Conservation (phyloP, 2,329 filamentous ascomycete species). For the Tolypocladium album region DNA sequence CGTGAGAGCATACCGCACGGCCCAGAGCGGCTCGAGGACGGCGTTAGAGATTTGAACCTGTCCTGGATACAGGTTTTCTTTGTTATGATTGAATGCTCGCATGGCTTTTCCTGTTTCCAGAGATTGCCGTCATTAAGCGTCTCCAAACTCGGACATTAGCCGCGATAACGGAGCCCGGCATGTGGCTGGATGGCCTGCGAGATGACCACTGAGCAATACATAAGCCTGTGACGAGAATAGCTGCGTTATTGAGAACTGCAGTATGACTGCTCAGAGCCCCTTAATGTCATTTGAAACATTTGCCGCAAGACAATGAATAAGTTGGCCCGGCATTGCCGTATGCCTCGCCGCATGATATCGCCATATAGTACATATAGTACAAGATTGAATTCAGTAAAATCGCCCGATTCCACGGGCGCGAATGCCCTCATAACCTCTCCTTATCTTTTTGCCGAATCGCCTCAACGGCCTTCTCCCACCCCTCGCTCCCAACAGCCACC, state of each 20-base stretch:
- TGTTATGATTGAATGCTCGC: not conserved
- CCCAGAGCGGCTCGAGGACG: not conserved
- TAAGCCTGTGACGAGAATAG: not conserved
- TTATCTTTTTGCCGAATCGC: conserved; percentile 38
- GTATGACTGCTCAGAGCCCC: not conserved
- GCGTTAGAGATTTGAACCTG: not conserved
- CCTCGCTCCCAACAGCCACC: conserved; percentile 39
- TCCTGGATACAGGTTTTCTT: not conserved
- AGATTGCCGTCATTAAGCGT: too few species aligned
- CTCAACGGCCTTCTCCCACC: conserved; percentile 42
- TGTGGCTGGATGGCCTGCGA: not conserved
- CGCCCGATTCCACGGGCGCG: not conserved
- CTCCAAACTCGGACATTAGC: not conserved
- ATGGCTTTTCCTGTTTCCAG: not conserved
- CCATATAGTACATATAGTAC: conserved; percentile 21
- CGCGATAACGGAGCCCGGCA: too few species aligned
- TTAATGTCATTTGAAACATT: not conserved
- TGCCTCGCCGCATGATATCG: not conserved
- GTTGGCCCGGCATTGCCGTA: not conserved
- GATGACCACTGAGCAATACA: not conserved
- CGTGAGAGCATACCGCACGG: not conserved
- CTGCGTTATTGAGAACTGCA: not conserved
- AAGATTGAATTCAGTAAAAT: conserved; percentile 11
- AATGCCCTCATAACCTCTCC: conserved; percentile 35
- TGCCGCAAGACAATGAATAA: not conserved